Percentiles rank a stretch among this genome's conserved stretches.
These are phyloP conservation scores for Eucalyptus tenuipes DNA, from an alignment of 345 rosid genomes.

Conservation along the genomic window DNA sequence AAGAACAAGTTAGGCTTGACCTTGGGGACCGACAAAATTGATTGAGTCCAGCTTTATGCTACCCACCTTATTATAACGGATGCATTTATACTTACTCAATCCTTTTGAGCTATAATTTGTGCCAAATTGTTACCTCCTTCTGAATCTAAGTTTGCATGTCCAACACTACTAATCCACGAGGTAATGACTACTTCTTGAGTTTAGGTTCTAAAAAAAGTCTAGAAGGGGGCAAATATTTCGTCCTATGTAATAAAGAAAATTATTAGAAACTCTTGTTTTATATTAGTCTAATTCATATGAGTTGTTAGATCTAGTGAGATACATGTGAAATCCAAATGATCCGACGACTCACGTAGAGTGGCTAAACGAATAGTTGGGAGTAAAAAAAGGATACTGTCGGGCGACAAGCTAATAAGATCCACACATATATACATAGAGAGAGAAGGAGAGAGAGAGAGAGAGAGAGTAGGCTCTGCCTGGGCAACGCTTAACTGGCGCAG, in stretches of 20 bases:
- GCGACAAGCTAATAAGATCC: not conserved
- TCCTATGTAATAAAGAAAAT: not conserved
- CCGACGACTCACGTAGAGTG: not conserved
- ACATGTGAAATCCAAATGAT: not conserved
- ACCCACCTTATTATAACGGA: not conserved
- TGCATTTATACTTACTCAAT: not conserved
- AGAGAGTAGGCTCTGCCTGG: not conserved
- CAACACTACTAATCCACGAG: not conserved
- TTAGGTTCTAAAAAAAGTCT: not conserved
- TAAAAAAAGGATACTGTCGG: not conserved
- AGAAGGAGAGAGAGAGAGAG: not conserved
- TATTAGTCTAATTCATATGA: not conserved
- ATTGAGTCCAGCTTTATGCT: not conserved
- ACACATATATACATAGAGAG: not conserved
- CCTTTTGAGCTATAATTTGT: not conserved
- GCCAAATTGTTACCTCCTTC: not conserved
- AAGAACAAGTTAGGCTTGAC: not conserved
- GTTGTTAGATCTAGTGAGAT: not conserved
- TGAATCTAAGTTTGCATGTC: not conserved
- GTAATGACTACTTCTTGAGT: not conserved
- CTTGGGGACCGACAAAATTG: not conserved
- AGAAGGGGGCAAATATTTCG: not conserved
- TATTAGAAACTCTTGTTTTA: fast-evolving
- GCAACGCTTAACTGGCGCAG: not conserved
- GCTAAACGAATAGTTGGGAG: not conserved